Evolutionary conservation across 306 rosid species (phyloP).

Genomic region (Cicer chorassanicum): DNA sequence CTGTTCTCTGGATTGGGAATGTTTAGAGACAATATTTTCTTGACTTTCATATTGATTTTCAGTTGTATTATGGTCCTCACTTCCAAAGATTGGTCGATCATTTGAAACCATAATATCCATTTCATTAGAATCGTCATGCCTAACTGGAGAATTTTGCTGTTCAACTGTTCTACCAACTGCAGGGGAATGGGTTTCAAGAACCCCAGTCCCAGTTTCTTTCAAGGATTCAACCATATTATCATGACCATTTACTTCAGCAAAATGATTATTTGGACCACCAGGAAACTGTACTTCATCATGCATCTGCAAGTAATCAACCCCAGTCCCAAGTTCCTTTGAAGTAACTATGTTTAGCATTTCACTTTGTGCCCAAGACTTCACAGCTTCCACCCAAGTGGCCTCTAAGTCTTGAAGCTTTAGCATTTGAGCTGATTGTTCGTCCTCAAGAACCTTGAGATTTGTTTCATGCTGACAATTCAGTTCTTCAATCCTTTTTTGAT

Average conservation of each 20-base stretch:
- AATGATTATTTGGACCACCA: no score
- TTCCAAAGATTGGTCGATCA: constrained; percentile 23
- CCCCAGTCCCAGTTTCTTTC: constrained; percentile 26
- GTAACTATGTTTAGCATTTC: constrained; percentile 53
- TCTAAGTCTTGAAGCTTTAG: constrained; percentile 46
- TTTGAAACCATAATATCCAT: constrained; percentile 31
- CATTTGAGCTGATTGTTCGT: constrained; percentile 48
- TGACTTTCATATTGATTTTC: constrained; percentile 45
- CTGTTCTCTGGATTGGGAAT: constrained; percentile 41
- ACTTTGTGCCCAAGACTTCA: constrained; percentile 61
- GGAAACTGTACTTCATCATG: neutral
- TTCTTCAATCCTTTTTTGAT: constrained; percentile 48
- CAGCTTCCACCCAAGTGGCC: constrained; percentile 57
- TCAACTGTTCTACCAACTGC: constrained; percentile 39
- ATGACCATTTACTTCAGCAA: no score
- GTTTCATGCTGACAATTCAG: constrained; percentile 46
- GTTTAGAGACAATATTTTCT: constrained; percentile 30
- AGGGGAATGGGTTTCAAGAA: constrained; percentile 42
- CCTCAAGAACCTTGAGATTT: constrained; percentile 55
- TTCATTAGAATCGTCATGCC: constrained; percentile 34
- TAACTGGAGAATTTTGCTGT: constrained; percentile 32
- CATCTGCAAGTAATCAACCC: constrained; percentile 45
- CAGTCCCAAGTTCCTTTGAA: constrained; percentile 41
- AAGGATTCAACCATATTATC: constrained; percentile 32
- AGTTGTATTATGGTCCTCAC: constrained; percentile 37